Base-by-base conservation (phyloP, 495 filamentous ascomycete species). In the Pseudoneurospora amorphoporcata region DNA sequence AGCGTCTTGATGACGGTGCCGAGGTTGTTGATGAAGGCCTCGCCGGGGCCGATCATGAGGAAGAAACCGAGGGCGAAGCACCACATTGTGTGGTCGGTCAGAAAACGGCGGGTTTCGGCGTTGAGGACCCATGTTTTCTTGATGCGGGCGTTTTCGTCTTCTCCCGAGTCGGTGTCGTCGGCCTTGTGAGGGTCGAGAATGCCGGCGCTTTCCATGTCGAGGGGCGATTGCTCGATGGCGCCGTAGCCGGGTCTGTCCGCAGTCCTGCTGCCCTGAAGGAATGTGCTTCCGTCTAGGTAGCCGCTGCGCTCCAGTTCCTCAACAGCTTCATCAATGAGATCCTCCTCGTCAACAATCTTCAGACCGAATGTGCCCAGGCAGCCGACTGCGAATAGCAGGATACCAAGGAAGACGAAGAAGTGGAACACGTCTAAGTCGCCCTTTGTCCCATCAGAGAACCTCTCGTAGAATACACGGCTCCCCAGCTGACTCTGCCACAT, bases 21-120 rank as follows among this genome's bases (percentile, higher is more conserved):
- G 68, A 99, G 87, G 75, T 99, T 99, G 83, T 98, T 99, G 77
- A 98, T 94, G 81, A 97, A 99, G 9, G 94, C 91, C 84, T 99
- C 95, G 23, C 95, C 94, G 0, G 95, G 94, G 4, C 95, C 95
- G 69, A 92, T 93, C 73, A 96, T 92, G 74, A 98, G 86, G 86
- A 98, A 97, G 83, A 99, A 96, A 32, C 95, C 95, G 3, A 90
- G 80, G 0, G 94, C 92, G 72, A 99, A 88, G 83, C 87, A 92
- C 95, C 95, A 98, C 95, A 98, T 97, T 12, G 93, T 96, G 72
- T 87, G 89, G 74, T 99, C 95, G 45, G 85, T 84, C 39, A 99
- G 86, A 80, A 97, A 99, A 7, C 88, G 83, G 4, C 88, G 85
- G 2, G 95, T 98, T 75, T 95, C 95, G 41, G 91, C 90, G 74